Conservation (phyloP, 805 yeast genomes). For the Yamadazyma philogaea region DNA sequence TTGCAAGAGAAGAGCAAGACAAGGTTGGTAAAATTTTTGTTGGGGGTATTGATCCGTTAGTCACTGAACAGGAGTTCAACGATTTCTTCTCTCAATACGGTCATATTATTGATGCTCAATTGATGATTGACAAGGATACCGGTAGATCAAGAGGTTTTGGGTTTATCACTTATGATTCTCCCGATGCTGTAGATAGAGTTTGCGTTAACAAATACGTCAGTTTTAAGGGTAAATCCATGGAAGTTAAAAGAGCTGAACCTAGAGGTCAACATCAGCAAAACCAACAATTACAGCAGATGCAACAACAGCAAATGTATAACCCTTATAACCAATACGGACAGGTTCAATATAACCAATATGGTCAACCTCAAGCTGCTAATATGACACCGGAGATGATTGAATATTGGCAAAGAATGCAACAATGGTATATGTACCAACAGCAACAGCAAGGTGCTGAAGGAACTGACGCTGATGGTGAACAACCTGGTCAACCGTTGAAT, state of each 20-base stretch:
- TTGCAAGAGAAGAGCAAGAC: constrained; percentile 96
- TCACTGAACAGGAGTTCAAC: constrained; percentile 85
- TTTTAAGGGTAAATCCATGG: constrained; percentile 83
- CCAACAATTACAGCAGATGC: constrained; percentile 33
- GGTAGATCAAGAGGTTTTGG: constrained; percentile 98
- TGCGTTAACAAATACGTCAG: constrained; percentile 77
- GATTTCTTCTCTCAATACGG: constrained; percentile 86
- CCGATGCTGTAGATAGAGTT: constrained; percentile 88
- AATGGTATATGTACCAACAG: constrained; percentile 63
- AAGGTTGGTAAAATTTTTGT: constrained; percentile 95
- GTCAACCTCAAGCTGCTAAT: constrained; percentile 16
- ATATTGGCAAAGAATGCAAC: constrained; percentile 61
- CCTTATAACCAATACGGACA: constrained; percentile 25
- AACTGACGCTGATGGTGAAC: constrained; percentile 20
- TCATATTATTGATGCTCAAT: constrained; percentile 88
- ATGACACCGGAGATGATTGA: constrained; percentile 58
- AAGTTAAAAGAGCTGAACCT: constrained; percentile 81
- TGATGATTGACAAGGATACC: constrained; percentile 95
- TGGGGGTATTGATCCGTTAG: constrained; percentile 94
- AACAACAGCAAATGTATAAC: constrained; percentile 18
- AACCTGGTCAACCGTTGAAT: constrained; percentile 41
- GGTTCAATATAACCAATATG: constrained; percentile 24
- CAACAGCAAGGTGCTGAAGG: constrained; percentile 31
- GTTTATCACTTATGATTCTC: constrained; percentile 91
- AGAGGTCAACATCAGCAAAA: constrained; percentile 60